Evolutionary conservation across 495 filamentous ascomycete genomes (phyloP).

Genomic region (Podospora pseudopauciseta): DNA sequence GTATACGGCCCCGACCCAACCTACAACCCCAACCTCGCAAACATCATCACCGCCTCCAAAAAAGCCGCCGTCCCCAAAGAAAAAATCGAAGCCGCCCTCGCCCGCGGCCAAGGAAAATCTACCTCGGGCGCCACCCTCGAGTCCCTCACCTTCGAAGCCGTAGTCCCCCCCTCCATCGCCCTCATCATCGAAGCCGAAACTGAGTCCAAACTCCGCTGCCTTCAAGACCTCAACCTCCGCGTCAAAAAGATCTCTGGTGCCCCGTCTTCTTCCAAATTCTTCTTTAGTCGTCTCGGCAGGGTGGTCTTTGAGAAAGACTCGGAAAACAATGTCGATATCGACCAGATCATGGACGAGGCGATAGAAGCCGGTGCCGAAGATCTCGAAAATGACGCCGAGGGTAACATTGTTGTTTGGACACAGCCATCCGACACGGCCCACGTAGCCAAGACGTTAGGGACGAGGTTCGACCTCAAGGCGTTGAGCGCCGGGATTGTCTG

Average conservation of each 20-base stretch:
- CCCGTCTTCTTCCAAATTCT: constrained; percentile 68
- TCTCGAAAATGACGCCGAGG: constrained; percentile 65
- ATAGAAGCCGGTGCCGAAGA: constrained; percentile 85
- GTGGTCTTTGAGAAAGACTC: constrained; percentile 60
- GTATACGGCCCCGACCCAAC: constrained; percentile 66
- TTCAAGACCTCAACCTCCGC: constrained; percentile 64
- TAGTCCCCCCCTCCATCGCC: constrained; percentile 73
- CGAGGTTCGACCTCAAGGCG: constrained; percentile 58
- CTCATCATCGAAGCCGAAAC: constrained; percentile 74
- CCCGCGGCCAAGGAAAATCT: constrained; percentile 80
- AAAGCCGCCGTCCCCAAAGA: constrained; percentile 81
- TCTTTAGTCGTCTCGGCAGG: constrained; percentile 77
- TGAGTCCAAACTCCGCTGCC: constrained; percentile 67
- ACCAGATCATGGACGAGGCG: constrained; percentile 75
- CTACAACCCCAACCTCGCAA: constrained; percentile 68
- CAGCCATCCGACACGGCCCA: constrained; percentile 65
- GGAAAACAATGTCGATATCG: constrained; percentile 52
- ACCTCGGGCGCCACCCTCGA: constrained; percentile 69
- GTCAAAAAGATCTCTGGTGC: constrained; percentile 68
- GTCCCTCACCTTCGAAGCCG: constrained; percentile 71
- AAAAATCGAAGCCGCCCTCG: constrained; percentile 76
- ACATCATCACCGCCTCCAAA: constrained; percentile 73
- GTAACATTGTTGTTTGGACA: constrained; percentile 68
- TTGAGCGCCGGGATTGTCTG: constrained; percentile 76
- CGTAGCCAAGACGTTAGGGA: constrained; percentile 59